phyloP scores from a whole-genome alignment of 2,329 filamentous ascomycete genomes.

The Aspergillus amoenus region DNA sequence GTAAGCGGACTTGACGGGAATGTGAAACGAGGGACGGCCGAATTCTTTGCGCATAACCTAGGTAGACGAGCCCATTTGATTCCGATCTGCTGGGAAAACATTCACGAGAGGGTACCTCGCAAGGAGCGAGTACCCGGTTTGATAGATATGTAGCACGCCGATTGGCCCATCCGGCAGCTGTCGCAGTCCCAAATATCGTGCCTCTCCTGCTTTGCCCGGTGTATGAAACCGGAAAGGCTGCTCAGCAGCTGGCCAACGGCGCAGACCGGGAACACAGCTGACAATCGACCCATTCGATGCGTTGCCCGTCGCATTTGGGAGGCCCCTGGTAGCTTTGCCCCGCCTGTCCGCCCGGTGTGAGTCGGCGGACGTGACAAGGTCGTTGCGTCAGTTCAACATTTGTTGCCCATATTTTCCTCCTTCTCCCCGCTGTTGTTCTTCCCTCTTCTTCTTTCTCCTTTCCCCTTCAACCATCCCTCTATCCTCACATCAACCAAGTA shows the following conservation, averaged over 20 bases:
- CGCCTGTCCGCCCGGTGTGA: slow-evolving; percentile 32
- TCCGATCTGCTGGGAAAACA: slow-evolving; percentile 27
- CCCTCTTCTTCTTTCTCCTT: slow-evolving; percentile 18
- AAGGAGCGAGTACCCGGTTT: slow-evolving; percentile 22
- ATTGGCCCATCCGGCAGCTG: slow-evolving; percentile 33
- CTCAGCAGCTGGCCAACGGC: slow-evolving; percentile 28
- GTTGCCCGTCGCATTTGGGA: slow-evolving; percentile 13
- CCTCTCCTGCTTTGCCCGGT: slow-evolving; percentile 45
- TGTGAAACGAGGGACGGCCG: slow-evolving; percentile 2
- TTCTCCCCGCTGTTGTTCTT: slow-evolving; percentile 26
- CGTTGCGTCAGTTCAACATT: slow-evolving; percentile 35
- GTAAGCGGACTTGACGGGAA: slow-evolving; percentile 8
- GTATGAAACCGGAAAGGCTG: slow-evolving; percentile 43
- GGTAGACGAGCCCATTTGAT: slow-evolving; percentile 18
- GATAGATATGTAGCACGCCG: slow-evolving; percentile 13
- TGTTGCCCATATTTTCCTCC: slow-evolving; percentile 27
- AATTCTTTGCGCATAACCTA: slow-evolving; percentile 21
- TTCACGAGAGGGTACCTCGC: slow-evolving; percentile 27
- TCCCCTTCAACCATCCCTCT: slow-evolving; percentile 15
- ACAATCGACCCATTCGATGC: slow-evolving; percentile 15
- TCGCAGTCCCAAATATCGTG: slow-evolving; percentile 30
- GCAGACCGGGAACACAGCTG: slow-evolving; percentile 30
- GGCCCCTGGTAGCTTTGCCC: slow-evolving; percentile 22
- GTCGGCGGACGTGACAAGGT: slow-evolving; percentile 25
- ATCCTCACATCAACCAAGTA: slow-evolving; percentile 3